Conservation (phyloP, 495 filamentous ascomycete genomes). For the Xylaria longipes region DNA sequence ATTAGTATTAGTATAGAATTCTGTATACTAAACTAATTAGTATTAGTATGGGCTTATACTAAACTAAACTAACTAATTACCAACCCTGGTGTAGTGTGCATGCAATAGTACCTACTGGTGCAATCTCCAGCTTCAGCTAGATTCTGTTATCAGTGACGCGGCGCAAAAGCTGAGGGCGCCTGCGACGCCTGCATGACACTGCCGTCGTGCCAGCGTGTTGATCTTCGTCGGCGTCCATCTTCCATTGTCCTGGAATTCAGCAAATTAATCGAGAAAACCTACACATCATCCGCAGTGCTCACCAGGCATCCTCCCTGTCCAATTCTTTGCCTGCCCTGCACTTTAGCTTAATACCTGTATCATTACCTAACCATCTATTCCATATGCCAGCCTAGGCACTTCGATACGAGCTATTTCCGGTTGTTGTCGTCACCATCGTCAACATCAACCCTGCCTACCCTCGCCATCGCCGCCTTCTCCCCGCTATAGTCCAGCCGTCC, state of each 20-base stretch:
- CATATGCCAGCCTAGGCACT: slow-evolving; percentile 6
- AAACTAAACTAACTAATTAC: too few species aligned
- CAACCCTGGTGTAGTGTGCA: neutral
- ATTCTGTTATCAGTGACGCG: slow-evolving; percentile 15
- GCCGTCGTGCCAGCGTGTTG: slow-evolving; percentile 6
- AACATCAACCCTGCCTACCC: neutral
- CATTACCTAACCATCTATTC: neutral
- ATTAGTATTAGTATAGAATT: too few species aligned
- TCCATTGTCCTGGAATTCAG: neutral
- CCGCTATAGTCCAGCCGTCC: neutral
- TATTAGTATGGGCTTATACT: too few species aligned
- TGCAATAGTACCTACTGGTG: neutral
- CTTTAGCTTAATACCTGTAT: neutral
- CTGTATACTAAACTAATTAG: too few species aligned
- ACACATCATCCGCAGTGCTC: neutral
- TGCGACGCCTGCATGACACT: neutral
- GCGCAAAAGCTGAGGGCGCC: slow-evolving; percentile 2
- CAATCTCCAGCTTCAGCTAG: neutral
- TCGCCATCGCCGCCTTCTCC: neutral
- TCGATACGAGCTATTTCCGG: slow-evolving; percentile 12
- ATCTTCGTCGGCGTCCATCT: neutral
- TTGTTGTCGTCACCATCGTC: slow-evolving; percentile 8
- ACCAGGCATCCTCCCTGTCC: neutral
- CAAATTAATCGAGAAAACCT: neutral
- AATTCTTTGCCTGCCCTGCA: neutral